Conservation (phyloP, 1,139 yeast genomes). For the Suhomyces maxii region DNA sequence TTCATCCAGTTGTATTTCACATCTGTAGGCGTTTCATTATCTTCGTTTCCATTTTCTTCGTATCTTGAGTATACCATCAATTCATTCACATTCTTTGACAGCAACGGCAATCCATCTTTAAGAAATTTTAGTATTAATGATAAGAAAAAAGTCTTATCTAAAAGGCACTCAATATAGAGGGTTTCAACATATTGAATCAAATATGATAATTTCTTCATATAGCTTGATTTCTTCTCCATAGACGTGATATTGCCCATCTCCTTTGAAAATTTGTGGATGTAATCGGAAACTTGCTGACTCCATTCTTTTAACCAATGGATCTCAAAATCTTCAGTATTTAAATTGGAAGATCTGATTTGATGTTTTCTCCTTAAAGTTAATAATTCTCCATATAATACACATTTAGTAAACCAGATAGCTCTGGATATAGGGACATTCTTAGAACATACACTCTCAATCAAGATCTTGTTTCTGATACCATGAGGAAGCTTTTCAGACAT, state of each 20-base stretch:
- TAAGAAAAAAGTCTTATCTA: conserved; percentile 63
- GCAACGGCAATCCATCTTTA: conserved; percentile 52
- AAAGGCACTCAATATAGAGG: conserved; percentile 64
- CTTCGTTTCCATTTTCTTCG: conserved; percentile 7
- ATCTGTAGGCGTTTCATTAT: not conserved
- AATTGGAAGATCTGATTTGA: conserved; percentile 5
- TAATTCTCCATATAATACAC: conserved; percentile 82
- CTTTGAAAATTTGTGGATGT: conserved; percentile 51
- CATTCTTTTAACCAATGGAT: conserved; percentile 78
- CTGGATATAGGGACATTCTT: conserved; percentile 70
- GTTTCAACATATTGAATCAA: conserved; percentile 59
- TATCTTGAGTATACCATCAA: conserved; percentile 12
- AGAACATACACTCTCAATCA: conserved; percentile 69
- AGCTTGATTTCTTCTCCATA: conserved; percentile 38
- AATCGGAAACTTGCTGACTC: conserved; percentile 77
- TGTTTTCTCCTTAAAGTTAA: conserved; percentile 61
- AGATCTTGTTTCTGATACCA: conserved; percentile 72
- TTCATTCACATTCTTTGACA: conserved; percentile 23
- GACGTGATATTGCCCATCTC: conserved; percentile 31
- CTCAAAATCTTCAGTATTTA: conserved; percentile 38
- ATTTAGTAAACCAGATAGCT: conserved; percentile 87
- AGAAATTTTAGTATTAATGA: conserved; percentile 62
- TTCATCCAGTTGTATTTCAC: conserved; percentile 5
- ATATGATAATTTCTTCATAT: conserved; percentile 59
- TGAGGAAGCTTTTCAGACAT: conserved; percentile 87